Conservation (phyloP, 345 rosid genomes). For the Bruguiera parviflora region DNA sequence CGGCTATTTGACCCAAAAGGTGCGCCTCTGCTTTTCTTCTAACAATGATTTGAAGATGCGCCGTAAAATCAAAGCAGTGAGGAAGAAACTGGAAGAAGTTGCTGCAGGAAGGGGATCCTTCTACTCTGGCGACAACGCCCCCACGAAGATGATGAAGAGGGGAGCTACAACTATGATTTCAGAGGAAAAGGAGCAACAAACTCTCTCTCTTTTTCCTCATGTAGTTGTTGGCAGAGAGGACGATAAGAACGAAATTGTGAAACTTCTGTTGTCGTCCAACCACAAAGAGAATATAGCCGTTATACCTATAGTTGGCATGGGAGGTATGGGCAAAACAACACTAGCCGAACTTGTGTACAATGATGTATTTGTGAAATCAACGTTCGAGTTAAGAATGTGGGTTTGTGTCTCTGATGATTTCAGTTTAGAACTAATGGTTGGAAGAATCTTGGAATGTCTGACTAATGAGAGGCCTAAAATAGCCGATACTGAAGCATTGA, state of each 20-base stretch:
- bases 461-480: background rate
- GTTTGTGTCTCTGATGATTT: conserved; percentile 19
- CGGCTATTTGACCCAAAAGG: background rate
- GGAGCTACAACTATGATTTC: background rate
- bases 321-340: conserved; percentile 28
- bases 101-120: conserved; percentile 3
- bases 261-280: conserved; percentile 7
- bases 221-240: conserved; percentile 23
- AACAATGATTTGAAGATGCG: conserved; percentile 9
- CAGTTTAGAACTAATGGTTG: conserved; percentile 3
- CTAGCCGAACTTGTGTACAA: conserved; percentile 21
- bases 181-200: background rate
- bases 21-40: conserved; percentile 10
- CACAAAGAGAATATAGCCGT: conserved; percentile 11
- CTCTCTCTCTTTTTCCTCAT: conserved; percentile 5
- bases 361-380: conserved; percentile 10
- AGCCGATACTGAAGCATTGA: conserved; percentile 14
- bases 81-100: conserved; percentile 19
- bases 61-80: conserved; percentile 13
- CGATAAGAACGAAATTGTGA: conserved; percentile 15
- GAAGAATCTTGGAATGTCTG: conserved; percentile 15
- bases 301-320: conserved; percentile 24
- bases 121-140: background rate
- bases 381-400: conserved; percentile 25
- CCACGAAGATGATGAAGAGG: background rate